Conservation (phyloP, 2,329 filamentous ascomycete species). For the Trichophyton schoenleinii region DNA sequence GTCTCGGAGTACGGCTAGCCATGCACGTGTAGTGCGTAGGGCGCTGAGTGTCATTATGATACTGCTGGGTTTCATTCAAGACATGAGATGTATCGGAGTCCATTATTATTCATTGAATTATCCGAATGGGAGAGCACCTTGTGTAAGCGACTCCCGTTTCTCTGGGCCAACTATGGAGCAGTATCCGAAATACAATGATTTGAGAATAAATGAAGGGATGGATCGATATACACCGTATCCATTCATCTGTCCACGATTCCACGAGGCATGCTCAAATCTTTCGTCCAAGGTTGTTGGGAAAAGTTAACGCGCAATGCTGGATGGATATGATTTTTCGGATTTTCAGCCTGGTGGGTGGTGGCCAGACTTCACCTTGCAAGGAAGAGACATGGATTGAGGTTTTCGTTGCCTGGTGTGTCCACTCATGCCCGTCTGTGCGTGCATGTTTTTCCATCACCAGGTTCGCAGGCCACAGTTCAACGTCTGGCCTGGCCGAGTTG, state of each 20-base stretch:
- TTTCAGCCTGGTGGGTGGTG: not conserved
- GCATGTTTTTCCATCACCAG: not conserved
- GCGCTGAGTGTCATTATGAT: not conserved
- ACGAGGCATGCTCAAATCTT: not conserved
- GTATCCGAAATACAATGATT: not conserved
- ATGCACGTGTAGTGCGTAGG: not conserved
- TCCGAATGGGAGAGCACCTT: not conserved
- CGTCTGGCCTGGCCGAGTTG: not conserved
- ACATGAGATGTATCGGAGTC: not conserved
- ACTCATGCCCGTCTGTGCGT: not conserved
- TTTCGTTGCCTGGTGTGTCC: not conserved
- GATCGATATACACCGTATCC: not conserved
- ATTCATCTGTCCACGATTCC: constrained; percentile 1
- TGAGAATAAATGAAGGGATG: not conserved
- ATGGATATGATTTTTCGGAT: not conserved
- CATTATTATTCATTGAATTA: not conserved
- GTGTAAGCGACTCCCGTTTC: not conserved
- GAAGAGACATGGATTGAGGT: not conserved
- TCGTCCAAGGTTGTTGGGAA: not conserved
- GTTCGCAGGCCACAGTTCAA: not conserved
- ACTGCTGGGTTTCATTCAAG: not conserved
- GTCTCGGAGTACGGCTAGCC: constrained; percentile 1
- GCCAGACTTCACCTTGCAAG: not conserved
- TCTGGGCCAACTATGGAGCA: not conserved
- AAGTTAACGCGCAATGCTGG: not conserved